Evolutionary conservation across 164 flowering plant species (phyloP).

Genomic region (Vitis vinifera): DNA sequence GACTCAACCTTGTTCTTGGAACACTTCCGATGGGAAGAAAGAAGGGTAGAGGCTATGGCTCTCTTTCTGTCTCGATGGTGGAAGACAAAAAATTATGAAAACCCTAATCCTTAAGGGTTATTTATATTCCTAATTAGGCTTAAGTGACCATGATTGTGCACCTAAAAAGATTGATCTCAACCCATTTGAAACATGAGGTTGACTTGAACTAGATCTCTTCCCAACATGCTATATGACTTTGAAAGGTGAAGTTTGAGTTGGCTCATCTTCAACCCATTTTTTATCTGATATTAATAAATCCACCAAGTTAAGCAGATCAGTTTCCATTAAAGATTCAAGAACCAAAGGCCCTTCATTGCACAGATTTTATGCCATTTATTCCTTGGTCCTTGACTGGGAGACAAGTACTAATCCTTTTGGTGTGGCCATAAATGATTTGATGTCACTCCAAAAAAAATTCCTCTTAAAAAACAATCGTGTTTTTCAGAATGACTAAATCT

Average conservation of each 20-base stretch:
- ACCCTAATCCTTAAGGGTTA: too few species aligned
- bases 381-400: slow-evolving; percentile 63
- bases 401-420: slow-evolving; percentile 39
- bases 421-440: slow-evolving; percentile 47
- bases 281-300: slow-evolving; percentile 63
- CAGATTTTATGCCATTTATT: slow-evolving; percentile 46
- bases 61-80: too few species aligned
- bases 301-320: slow-evolving; percentile 45
- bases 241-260: slow-evolving; percentile 44
- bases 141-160: neutral
- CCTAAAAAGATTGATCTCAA: slow-evolving; percentile 46
- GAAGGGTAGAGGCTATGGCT: too few species aligned
- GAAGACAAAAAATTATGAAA: too few species aligned
- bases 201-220: slow-evolving; percentile 16
- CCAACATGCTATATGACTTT: slow-evolving; percentile 23
- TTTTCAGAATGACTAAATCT: slow-evolving; percentile 13
- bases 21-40: too few species aligned
- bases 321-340: slow-evolving; percentile 36
- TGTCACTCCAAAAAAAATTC: slow-evolving; percentile 46
- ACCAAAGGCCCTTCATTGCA: slow-evolving; percentile 53
- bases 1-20: too few species aligned
- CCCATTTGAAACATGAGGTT: slow-evolving; percentile 32
- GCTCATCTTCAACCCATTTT: slow-evolving; percentile 65
- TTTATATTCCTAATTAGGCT: too few species aligned
- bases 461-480: slow-evolving; percentile 36